Base-by-base conservation (phyloP, 352 stramenopile genomes). In the Pseudoperonospora humuli region DNA sequence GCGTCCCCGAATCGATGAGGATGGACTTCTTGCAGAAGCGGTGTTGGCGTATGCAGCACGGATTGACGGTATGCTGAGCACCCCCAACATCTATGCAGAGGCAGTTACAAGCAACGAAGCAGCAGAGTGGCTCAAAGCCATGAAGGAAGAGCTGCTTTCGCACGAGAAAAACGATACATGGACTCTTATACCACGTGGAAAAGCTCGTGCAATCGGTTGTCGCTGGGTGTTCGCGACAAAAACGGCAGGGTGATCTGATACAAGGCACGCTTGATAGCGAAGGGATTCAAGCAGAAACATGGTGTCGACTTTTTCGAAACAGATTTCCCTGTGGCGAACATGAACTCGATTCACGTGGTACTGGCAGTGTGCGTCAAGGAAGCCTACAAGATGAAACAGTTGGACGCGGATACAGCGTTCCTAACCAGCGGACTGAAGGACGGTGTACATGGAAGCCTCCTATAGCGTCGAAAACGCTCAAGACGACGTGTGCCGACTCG, bases 311-410 rank as follows among this genome's bases (percentile, higher is more conserved):
- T 44, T 17, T 48, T 51, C 5, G 44, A 51, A 25, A 34, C 34
- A 1, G 37, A 51, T 26, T 51, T 34, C n/a, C 32, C 44, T 1
- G 31, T 54, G n/a, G 38, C 46, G 0, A 54, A 42, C 45, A 52
- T 45, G 34, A 45, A 54, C 21, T 46, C 36, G 0, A 54, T 54
- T 17, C 10, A 14, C 7, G 45, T 41, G 11, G 26, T 54, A 14
- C 37, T 54, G 3, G 14, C 45, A 9, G 28, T 46, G n/a, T 28
- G n/a, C n/a, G n/a, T n/a, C n/a, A n/a, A n/a, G n/a, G n/a, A n/a
- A n/a, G n/a, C n/a, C n/a, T n/a, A n/a, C n/a, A n/a, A n/a, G n/a
- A n/a, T n/a, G n/a, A n/a, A n/a, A n/a, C n/a, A n/a, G n/a, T n/a
- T n/a, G n/a, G n/a, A n/a, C n/a, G n/a, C n/a, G n/a, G n/a, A n/a